A percentile compares a stretch with the other conserved stretches of the same genome.
These are phyloP conservation scores for Seminavis robusta DNA, from an alignment of 108 stramenopile genomes.

Conservation along the genomic window DNA sequence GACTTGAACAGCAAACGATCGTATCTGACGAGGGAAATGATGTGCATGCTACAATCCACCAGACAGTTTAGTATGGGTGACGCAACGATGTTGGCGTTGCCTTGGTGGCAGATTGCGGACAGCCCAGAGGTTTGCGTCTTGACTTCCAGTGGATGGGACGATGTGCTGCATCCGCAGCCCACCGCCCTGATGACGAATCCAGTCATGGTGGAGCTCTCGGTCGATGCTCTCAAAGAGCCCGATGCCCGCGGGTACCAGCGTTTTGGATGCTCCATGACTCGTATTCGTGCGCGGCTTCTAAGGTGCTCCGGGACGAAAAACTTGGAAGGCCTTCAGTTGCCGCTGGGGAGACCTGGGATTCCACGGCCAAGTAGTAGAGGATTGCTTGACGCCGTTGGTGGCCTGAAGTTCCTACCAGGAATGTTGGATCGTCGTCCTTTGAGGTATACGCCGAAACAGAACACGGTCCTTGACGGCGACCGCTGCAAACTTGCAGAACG, in stretches of 20 bases:
- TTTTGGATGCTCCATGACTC: constrained; percentile 32
- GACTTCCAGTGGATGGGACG: constrained; percentile 61
- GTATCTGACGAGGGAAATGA: background rate
- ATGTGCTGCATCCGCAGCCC: constrained; percentile 4
- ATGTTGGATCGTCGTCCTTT: constrained; percentile 45
- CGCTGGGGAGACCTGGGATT: background rate
- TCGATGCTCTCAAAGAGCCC: too few relatives aligned
- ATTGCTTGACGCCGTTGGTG: constrained; percentile 29
- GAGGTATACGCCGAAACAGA: constrained; percentile 11
- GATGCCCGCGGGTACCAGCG: constrained; percentile 45
- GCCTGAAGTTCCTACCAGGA: constrained; percentile 43
- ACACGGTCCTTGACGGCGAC: background rate
- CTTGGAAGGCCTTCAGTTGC: background rate
- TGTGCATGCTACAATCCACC: constrained; percentile 18
- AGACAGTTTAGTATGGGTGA: too few relatives aligned
- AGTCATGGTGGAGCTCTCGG: background rate
- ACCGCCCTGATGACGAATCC: background rate
- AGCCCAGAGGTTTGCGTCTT: constrained; percentile 21
- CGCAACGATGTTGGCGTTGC: too few relatives aligned
- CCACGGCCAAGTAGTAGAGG: background rate
- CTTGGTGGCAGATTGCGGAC: constrained; percentile 57
- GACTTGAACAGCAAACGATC: background rate
- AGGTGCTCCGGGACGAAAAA: background rate
- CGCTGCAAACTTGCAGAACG: too few relatives aligned
- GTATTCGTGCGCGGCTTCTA: constrained; percentile 7